Base-by-base conservation (phyloP, 768 basidiomycete species). In the Mycena leptocephala region DNA sequence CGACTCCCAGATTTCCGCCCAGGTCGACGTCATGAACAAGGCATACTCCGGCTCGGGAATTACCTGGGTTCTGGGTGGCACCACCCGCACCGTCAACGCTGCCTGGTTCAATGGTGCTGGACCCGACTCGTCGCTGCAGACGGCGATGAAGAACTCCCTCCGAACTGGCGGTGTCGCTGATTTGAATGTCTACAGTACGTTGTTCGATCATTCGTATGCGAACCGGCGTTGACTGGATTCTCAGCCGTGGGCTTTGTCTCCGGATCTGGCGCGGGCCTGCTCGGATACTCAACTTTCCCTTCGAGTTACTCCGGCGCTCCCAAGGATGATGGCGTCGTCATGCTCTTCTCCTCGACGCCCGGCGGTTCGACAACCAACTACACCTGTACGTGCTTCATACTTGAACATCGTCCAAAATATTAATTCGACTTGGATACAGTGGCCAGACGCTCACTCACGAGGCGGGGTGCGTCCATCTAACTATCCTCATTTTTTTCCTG, bases 211-310 rank as follows among this genome's bases (percentile, higher is more conserved):
- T n/a, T n/a, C n/a, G n/a, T n/a, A n/a, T n/a, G n/a, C n/a, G n/a
- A n/a, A n/a, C n/a, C n/a, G n/a, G 14, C 24, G 26, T 24, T 37
- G 33, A 37, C 32, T 59, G 14, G 26, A 18, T 11, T 66, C n/a
- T 55, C 8, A 53, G 69, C 56, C 69, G 56, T 37, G n/a, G 84
- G 83, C 24, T 85, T 87, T 80, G 76, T 74, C 51, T 79, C 79
- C 37, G 84, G 83, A 22, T 66, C 78, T 32, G 84, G 79, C 20
- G 65, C 66, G 8, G 86, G 87, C 20, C 81, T 88, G 1, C 83
- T 90, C 22, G 85, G 89, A 5, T 89, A 90, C 78, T 78, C 86
- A 9, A 85, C 86, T 30, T 87, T 87, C 84, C 88, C 87, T 18
- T 82, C 74, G 24, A 74, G 77, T 56, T 87, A 86, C 80, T 18